phyloP scores from a whole-genome alignment of 2,329 filamentous ascomycete species.

The Grosmannia huntii region DNA sequence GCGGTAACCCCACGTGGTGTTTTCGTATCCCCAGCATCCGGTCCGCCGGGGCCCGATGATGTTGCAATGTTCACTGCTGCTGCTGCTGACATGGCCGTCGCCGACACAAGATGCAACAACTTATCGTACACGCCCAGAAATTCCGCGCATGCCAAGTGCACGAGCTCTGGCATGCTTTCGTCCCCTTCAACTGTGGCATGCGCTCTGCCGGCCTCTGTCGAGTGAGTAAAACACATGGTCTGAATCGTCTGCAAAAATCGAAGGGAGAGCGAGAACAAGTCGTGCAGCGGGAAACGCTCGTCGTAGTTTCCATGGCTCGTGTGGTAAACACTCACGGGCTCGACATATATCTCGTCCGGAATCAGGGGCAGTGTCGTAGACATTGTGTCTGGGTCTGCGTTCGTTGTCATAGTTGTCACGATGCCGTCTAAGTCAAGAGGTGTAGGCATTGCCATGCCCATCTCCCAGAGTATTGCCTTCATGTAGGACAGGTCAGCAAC shows the following conservation, averaged over 20 bases:
- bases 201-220: not conserved
- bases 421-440: not conserved
- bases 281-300: slow-evolving; percentile 25
- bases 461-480: not conserved
- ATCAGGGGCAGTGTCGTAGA: not conserved
- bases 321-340: not conserved
- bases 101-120: slow-evolving; percentile 23
- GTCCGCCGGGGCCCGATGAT: not conserved
- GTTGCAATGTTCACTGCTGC: not conserved
- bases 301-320: not conserved
- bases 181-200: no score
- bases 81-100: not conserved
- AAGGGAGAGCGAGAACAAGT: slow-evolving; percentile 27
- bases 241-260: slow-evolving; percentile 23
- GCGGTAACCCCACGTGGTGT: slow-evolving; percentile 13
- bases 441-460: not conserved
- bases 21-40: not conserved
- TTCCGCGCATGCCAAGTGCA: slow-evolving; percentile 25
- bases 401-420: not conserved
- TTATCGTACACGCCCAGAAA: slow-evolving; percentile 28
- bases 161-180: slow-evolving; percentile 18
- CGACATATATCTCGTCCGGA: not conserved
- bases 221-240: not conserved
- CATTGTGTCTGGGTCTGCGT: no score
- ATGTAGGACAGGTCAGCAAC: not conserved